phyloP scores from a whole-genome alignment of 305 asterid species.

The Withania somnifera region DNA sequence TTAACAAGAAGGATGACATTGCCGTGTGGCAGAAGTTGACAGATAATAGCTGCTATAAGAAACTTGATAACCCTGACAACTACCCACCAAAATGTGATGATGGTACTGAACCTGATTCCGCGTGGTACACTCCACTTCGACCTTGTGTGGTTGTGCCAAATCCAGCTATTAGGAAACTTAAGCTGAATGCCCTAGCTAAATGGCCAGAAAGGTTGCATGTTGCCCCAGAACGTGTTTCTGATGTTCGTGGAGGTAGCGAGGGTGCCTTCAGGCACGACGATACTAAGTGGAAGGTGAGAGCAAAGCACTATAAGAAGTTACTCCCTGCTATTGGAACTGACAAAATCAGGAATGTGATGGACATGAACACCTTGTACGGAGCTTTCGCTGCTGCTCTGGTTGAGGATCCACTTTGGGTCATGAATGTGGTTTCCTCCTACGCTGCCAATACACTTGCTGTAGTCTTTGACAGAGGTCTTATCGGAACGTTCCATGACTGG shows the following conservation, averaged over 20 bases:
- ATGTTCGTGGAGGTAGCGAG: constrained; percentile 72
- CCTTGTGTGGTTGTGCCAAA: constrained; percentile 75
- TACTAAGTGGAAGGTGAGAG: constrained; percentile 69
- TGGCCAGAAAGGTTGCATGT: constrained; percentile 75
- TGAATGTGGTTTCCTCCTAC: constrained; percentile 86
- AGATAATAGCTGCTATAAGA: constrained; percentile 63
- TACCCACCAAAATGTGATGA: constrained; percentile 89
- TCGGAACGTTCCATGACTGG: constrained; percentile 94
- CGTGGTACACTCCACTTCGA: constrained; percentile 94
- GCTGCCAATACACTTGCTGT: constrained; percentile 74
- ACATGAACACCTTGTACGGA: constrained; percentile 85
- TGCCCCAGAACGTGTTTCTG: constrained; percentile 71
- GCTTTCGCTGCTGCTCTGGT: constrained; percentile 81
- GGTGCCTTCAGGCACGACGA: constrained; percentile 81
- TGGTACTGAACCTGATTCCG: constrained; percentile 89
- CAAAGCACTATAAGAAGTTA: constrained; percentile 83
- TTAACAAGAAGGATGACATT: constrained; percentile 82
- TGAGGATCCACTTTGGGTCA: constrained; percentile 75
- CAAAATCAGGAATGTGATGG: constrained; percentile 90
- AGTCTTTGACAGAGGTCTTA: constrained; percentile 85
- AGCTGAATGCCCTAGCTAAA: constrained; percentile 52
- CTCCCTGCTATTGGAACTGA: constrained; percentile 70
- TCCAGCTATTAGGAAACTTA: constrained; percentile 36
- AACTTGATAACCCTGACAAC: constrained; percentile 61
- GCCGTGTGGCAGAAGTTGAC: constrained; percentile 88